Base-by-base conservation (phyloP, 176 grass and related monocot species). In the Avena atlantica region DNA sequence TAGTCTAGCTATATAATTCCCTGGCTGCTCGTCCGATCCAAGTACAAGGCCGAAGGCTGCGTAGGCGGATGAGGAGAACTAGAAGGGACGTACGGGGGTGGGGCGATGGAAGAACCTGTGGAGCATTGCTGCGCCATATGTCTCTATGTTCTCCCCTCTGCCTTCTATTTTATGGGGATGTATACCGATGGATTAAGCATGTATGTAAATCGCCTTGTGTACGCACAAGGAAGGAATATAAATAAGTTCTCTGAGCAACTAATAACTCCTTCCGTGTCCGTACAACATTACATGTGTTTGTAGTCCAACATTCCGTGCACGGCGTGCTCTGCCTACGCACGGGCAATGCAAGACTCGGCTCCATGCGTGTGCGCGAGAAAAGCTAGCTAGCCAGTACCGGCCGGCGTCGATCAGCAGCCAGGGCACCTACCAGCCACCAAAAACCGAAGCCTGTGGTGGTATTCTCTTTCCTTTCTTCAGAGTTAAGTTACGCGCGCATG, bases 151-250 rank as follows among this genome's bases (percentile, higher is more conserved):
- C 69, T 74, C 12, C 1, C 24, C 45, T 66, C 63, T 13, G 1
- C 71, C 71, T 74, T 74, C 72, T 75, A 52, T 75, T 75, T 75
- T 75, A 1, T 76, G 73, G 73, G 73, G 73, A 31, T 76, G 48
- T 76, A 76, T 53, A 76, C 73, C 73, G 8, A 53, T 3, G 8
- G 24, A 29, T 53, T 76, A 76, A 29, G 8, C 73, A 76, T 76
- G 0, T 42, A 42, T 42, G 73, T 76, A 76, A 76, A 76, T 76
- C 50, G 31, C 73, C 73, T 53, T 53, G 73, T 31, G 1, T 51
- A 76, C 8, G 14, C 19, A 52, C 48, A 53, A 76, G 73, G 73
- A 8, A 14, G 24, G 48, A 53, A 76, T 76, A 76, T 53, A 29
- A 27, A 19, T 37, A 76, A 76, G 49, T 23, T 61, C 16, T 0